Base-by-base conservation (phyloP, 305 asterid genomes). In the Andrographis paniculata region DNA sequence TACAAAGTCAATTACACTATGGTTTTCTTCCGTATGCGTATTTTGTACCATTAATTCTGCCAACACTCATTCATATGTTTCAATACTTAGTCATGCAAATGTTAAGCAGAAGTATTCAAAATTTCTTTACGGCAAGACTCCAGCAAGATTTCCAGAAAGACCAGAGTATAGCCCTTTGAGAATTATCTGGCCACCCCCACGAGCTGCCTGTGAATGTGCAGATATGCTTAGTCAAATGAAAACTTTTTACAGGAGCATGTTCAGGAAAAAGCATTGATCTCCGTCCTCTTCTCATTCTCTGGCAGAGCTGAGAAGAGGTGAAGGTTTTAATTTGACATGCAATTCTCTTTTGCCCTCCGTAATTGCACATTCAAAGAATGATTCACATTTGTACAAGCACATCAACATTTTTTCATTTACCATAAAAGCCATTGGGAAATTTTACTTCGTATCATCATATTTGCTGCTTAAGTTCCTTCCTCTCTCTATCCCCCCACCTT, bases 141-240 rank as follows among this genome's bases (percentile, higher is more conserved):
- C 98, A 62, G 79, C 94, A 74, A 89, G 71, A 76, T 89, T 89
- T 64, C 98, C 98, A 37, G 84, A 77, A 63, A 89, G 82, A 64
- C 98, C 98, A 36, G 96, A 79, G 62, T 89, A 89, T 40, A 89
- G 74, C 58, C 97, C 97, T 66, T 82, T 85, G 53, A 89, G 81
- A 66, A 71, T 62, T 61, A 89, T 89, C 71, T 85, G 66, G 48
- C 94, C 93, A 55, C 95, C 95, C 60, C 94, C 95, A 24, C 64
- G 94, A 63, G 67, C 95, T 52, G 93, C 96, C 96, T 85, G 78
- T 64, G 63, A 52, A 52, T 49, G 40, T 56, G 59, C 27, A 27
- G 13, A 31, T 27, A 44, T 31, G 31, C 37, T 65, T 17, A 62
- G 47, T n/a, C 46, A 43, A 35, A 47, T 27, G 42, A 12, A 23